Evolutionary conservation across 2,329 filamentous ascomycete species (phyloP).

Genomic region (Bipolaris gigantea): DNA sequence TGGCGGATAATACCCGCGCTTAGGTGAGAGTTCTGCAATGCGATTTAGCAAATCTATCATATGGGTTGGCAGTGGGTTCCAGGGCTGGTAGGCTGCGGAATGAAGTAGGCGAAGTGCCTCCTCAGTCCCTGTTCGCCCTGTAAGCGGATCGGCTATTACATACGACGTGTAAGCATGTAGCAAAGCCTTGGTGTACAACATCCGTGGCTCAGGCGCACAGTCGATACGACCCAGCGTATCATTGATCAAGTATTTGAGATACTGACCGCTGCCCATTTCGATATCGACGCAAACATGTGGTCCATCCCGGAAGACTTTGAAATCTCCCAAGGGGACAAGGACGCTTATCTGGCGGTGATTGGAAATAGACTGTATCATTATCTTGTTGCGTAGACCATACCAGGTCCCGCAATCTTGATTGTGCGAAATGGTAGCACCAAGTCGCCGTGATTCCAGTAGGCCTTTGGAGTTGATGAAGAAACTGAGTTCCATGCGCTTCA

Average conservation of each 20-base stretch:
- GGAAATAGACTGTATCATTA: slow-evolving; percentile 55
- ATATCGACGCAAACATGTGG: slow-evolving; percentile 51
- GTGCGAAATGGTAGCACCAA: slow-evolving; percentile 52
- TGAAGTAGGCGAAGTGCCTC: slow-evolving; percentile 57
- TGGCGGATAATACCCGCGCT: slow-evolving; percentile 37
- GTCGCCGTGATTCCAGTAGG: slow-evolving; percentile 53
- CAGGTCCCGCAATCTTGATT: slow-evolving; percentile 63
- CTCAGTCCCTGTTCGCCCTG: slow-evolving; percentile 62
- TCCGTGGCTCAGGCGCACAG: slow-evolving; percentile 58
- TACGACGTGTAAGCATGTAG: slow-evolving; percentile 65
- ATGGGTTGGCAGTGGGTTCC: slow-evolving; percentile 19
- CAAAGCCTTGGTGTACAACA: slow-evolving; percentile 60
- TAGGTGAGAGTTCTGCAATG: slow-evolving; percentile 45
- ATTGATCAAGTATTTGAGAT: slow-evolving; percentile 59
- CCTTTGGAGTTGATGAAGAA: slow-evolving; percentile 55
- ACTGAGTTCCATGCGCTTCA: slow-evolving; percentile 56
- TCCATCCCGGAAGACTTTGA: slow-evolving; percentile 30
- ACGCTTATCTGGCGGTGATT: slow-evolving; percentile 54
- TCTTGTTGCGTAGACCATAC: slow-evolving; percentile 62
- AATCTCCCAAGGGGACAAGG: slow-evolving; percentile 55
- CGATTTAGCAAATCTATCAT: slow-evolving; percentile 9
- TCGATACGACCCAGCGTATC: slow-evolving; percentile 58
- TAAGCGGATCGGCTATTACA: slow-evolving; percentile 60
- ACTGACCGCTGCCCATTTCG: slow-evolving; percentile 39
- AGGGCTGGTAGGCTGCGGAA: slow-evolving; percentile 53